Evolutionary conservation across 1,284 basidiomycete species (phyloP).

Genomic region (Volvariella volvacea): DNA sequence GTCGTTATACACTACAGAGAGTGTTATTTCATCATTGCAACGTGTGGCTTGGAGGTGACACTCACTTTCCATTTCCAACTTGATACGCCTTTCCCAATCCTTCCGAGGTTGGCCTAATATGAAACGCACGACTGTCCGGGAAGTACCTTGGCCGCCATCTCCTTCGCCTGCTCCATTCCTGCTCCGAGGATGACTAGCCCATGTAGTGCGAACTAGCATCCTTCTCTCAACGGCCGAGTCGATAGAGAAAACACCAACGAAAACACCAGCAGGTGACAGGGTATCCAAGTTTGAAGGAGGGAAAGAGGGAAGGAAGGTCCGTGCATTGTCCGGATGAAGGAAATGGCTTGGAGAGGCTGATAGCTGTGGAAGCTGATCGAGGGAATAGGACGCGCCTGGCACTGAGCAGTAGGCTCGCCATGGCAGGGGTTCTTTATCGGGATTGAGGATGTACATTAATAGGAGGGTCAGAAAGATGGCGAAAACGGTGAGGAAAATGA

Average conservation of each 20-base stretch:
- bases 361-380: constrained; percentile 28
- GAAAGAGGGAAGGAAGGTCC: constrained; percentile 46
- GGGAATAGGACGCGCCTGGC: constrained; percentile 40
- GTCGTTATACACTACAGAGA: constrained; percentile 75
- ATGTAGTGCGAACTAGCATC: constrained; percentile 87
- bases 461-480: constrained; percentile 74
- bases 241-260: constrained; percentile 89
- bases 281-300: constrained; percentile 64
- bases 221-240: constrained; percentile 84
- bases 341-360: constrained; percentile 25
- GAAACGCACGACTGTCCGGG: constrained; percentile 87
- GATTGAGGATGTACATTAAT: constrained; percentile 89
- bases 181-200: constrained; percentile 79
- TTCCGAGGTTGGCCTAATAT: constrained; percentile 83
- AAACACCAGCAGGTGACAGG: constrained; percentile 84
- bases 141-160: constrained; percentile 71
- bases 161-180: constrained; percentile 64
- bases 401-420: constrained; percentile 90
- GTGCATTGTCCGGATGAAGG: constrained; percentile 10
- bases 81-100: constrained; percentile 74
- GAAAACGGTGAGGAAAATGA: constrained; percentile 68
- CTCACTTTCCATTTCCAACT: constrained; percentile 89
- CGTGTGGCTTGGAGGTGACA: constrained; percentile 14
- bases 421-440: constrained; percentile 90
- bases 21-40: constrained; percentile 6